Base-by-base conservation (phyloP, 352 stramenopile genomes). In the Pythium sp. region DNA sequence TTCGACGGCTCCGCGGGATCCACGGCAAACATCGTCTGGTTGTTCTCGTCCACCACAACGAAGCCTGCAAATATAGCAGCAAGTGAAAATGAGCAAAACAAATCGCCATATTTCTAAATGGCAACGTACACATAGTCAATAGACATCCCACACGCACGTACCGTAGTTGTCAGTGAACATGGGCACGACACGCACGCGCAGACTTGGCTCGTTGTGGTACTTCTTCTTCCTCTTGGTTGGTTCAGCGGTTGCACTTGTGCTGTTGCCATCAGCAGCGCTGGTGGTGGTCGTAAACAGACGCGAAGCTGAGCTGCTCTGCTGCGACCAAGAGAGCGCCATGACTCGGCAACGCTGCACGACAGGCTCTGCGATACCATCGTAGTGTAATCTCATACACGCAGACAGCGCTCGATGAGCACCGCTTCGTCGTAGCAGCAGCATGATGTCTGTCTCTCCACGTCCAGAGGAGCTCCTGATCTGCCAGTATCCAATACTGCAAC, bases 91-190 rank as follows among this genome's bases (percentile, higher is more conserved):
- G 14, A 41, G 28, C 54, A 43, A 41, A 57, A 57, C 3, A 24
- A 30, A 15, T 8, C n/a, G 8, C 11, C 12, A 26, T 26, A 26
- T 26, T 26, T 26, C 24, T 26, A 26, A 26, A 26, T 26, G 24
- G 24, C 24, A 26, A 26, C 24, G 24, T 26, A 26, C 24, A 26
- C 24, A 26, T 26, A 26, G 24, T 26, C 24, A 26, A 58, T 36
- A 5, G 4, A 15, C 5, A 34, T 24, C 7, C 18, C 2, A 43
- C 8, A 26, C 67, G 22, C 8, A 26, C 67, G 22, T 54, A 92
- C 86, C 87, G 56, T 95, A 95, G 72, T 95, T 95, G 68, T 95
- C 87, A 28, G 76, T 53, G 65, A 95, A 87, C 87, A 95, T 93
- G 60, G 84, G 73, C 66, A 95, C 83, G 22, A 95, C 71, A n/a